phyloP scores from a whole-genome alignment of 257 asterid genomes.

The Plantago major region DNA sequence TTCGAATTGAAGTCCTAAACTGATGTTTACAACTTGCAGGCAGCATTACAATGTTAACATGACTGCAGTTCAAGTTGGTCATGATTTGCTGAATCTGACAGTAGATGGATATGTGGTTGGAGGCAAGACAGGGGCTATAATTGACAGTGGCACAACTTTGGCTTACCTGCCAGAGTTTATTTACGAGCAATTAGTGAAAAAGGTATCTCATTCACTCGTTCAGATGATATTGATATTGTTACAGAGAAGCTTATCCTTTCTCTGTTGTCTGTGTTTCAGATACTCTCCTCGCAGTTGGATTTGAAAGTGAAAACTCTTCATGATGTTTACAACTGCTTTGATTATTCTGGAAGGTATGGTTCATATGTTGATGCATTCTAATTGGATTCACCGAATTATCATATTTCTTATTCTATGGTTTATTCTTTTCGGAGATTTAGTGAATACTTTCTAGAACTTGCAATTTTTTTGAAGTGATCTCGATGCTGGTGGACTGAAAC shows the following conservation, averaged over 20 bases:
- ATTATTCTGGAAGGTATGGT: slow-evolving; percentile 79
- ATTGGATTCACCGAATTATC: slow-evolving; percentile 7
- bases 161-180: slow-evolving; percentile 89
- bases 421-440: not conserved
- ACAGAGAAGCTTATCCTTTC: slow-evolving; percentile 21
- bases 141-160: slow-evolving; percentile 97
- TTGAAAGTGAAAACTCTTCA: slow-evolving; percentile 66
- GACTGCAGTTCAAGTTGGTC: slow-evolving; percentile 86
- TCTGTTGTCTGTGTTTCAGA: slow-evolving; percentile 41
- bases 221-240: slow-evolving; percentile 13
- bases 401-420: not conserved
- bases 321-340: slow-evolving; percentile 89
- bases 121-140: slow-evolving; percentile 75
- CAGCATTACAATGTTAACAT: slow-evolving; percentile 96
- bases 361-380: slow-evolving; percentile 18
- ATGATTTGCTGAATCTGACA: slow-evolving; percentile 58
- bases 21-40: slow-evolving; percentile 38
- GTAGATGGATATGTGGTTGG: slow-evolving; percentile 47
- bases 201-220: slow-evolving; percentile 41
- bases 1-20: slow-evolving; percentile 9
- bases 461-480: not conserved
- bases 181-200: slow-evolving; percentile 65
- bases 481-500: too few species aligned
- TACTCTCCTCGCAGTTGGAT: slow-evolving; percentile 81
- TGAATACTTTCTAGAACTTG: not conserved